Evolutionary conservation across 2,329 filamentous ascomycete genomes (phyloP), one percentile per base, ranked within the genome.

Genomic region (Botrytis pseudocinerea): DNA sequence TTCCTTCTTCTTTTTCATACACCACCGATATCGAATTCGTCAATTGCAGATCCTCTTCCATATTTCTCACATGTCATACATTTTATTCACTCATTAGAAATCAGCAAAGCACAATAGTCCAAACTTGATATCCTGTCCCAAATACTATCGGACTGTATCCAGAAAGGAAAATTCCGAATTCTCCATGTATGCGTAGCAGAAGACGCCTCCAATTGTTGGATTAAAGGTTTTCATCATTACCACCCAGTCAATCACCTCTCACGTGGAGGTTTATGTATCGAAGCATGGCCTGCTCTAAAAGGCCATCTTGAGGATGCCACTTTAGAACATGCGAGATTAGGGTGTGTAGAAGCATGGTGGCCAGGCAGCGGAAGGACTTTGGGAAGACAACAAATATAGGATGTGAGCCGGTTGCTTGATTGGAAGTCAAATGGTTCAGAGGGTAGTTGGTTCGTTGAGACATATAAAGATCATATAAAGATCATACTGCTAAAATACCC

Each of bases 121-220:
- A 78, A 63, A 51, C 65, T 12, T 57, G 70, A 20, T 64, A 5
- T 1, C 60, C 80, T 22, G 51, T 76, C 9, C 78, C 75, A 1
- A 48, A 74, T 4, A 22, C 80, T 2, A 75, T 78, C 46, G 76
- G 77, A 38, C 51, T 78, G 76, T 71, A 77, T 80, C 14, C 70
- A 79, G 22, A 76, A 78, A 66, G 80, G 79, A 6, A 74, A 65
- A 18, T 68, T 81, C 28, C 76, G 78, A 61, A 44, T 71, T 4
- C n/a, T 81, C 22, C 76, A 78, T 57, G 69, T 79, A n/a, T 14
- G 35, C 42, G 10, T 65, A 14, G 18, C 20, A 46, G 62, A 18
- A 54, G 14, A 14, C 18, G n/a, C n/a, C 51, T 28, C 51, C 51
- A 28, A n/a, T 18, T 18, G 51, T 18, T 18, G 51, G 6, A n/a